Evolutionary conservation across 1,284 basidiomycete species (phyloP), one percentile per base, ranked within the genome.

Genomic region (Cryptococcus sp.): DNA sequence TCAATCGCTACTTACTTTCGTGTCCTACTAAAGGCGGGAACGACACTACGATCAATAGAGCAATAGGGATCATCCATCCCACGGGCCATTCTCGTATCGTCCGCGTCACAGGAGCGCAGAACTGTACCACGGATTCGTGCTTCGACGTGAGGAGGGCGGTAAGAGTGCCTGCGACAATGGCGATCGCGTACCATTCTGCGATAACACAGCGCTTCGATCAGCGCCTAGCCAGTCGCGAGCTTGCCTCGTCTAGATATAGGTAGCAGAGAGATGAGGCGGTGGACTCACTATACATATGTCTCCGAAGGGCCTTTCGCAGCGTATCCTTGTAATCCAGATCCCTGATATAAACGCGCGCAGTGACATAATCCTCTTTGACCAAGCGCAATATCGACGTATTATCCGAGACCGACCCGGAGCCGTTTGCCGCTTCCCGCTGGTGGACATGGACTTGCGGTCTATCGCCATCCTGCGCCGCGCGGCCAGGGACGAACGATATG

Each of bases 11-110:
- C 69, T 58, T 55, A 73, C 72, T 70, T 48, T 75, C 73, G 57
- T 75, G 73, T 3, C 72, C 76, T 1, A 75, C 64, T 0, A 78
- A 61, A 2, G 74, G 76, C 1, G 76, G 76, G 38, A 69, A 69
- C 3, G 64, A 65, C 7, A 69, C 40, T 35, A 69, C 50, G 48
- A 69, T 54, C 27, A 69, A 56, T 13, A 65, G 40, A 3, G 57
- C 63, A 10, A 75, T 60, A 13, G 76, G 76, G 30, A 78, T 73
- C 43, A 76, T 40, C 67, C 68, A 78, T 5, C 76, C 76, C 15
- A 60, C 75, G 1, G 76, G 76, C 72, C 72, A 76, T 5, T 30
- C 50, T 23, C 69, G 51, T 38, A 77, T 71, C 11, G 50, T 63
- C n/a, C 55, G 27, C 0, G 67, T 70, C 10, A 73, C 61, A 6